Evolutionary conservation across 768 basidiomycete species (phyloP), one percentile per base, ranked within the genome.

Genomic region (Boletus vinaceobasis): DNA sequence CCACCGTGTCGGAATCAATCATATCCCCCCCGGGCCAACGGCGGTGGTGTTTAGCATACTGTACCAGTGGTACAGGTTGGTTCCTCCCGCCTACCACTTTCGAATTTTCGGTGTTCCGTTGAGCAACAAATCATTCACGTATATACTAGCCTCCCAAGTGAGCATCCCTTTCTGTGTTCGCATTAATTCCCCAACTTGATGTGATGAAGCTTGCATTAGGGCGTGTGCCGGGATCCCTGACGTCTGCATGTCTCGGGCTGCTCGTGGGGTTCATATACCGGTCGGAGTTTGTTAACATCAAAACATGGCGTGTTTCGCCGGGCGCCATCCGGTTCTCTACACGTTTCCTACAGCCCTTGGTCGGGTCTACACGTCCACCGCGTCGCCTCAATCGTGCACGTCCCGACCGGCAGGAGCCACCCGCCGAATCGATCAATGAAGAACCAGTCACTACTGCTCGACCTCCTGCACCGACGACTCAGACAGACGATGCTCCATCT

Each of bases 21-120:
- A 82, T 55, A 81, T 94, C 33, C 83, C 90, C 1, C 70, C 88
- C 33, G 93, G 93, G 3, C 87, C 90, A 9, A 77, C 83, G n/a
- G 77, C 87, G 3, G 62, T 94, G 2, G 64, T 91, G 23, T 93
- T 93, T 77, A 86, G 80, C 68, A 79, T 91, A 36, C 64, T 95
- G 29, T 95, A 93, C 69, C 92, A 95, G 65, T 88, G 90, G 69
- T 82, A 82, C 48, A 74, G 90, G 40, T 79, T 90, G 39, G 84
- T 93, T 1, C 93, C 93, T 1, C 71, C 84, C 0, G 77, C 82
- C 2, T 96, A 95, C 71, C 78, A 77, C 43, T 91, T 88, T 70
- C 79, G 83, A 29, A 77, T 95, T 27, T 88, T 92, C 60, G 88
- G 87, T 3, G 57, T 93, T 19, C 72, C 83, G 10, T 71, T 92